A percentile compares a stretch with the other conserved stretches of the same genome.
phyloP scores from a whole-genome alignment of 2,329 filamentous ascomycete genomes.

The Nothopassalora personata region DNA sequence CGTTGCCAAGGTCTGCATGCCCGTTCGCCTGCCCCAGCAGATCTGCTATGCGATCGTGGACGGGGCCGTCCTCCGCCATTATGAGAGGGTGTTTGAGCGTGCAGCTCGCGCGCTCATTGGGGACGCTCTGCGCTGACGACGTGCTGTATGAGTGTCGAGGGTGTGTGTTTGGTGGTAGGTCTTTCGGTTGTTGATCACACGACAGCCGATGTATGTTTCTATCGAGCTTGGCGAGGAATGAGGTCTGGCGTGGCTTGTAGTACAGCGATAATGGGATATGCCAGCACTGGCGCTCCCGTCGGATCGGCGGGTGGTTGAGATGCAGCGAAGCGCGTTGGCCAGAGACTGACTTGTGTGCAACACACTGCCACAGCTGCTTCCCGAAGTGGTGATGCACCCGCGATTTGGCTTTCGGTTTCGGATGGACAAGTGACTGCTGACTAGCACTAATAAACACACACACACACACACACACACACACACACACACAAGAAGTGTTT shows the following conservation, averaged over 20 bases:
- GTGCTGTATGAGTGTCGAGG: neutral
- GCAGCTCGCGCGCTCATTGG: slow-evolving; percentile 18
- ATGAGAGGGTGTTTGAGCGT: slow-evolving; percentile 11
- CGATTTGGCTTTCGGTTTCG: no score
- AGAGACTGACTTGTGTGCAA: neutral
- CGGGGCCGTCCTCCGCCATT: slow-evolving; percentile 24
- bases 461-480: neutral
- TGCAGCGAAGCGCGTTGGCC: neutral
- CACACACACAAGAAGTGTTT: neutral
- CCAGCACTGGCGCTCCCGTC: neutral
- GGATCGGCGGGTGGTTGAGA: neutral
- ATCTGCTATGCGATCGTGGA: slow-evolving; percentile 36
- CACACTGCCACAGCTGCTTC: no score
- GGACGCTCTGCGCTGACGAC: neutral
- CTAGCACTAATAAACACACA: no score
- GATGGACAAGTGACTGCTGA: no score
- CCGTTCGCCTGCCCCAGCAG: slow-evolving; percentile 37
- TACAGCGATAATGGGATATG: slow-evolving; percentile 3
- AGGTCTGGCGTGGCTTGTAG: neutral
- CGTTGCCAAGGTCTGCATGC: slow-evolving; percentile 45
- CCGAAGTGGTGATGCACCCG: no score
- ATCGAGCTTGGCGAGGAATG: neutral
- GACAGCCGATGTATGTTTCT: neutral
- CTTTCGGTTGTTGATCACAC: neutral
- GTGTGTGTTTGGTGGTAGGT: neutral